Conservation (phyloP, 768 basidiomycete species). For the Astraeus odoratus region DNA sequence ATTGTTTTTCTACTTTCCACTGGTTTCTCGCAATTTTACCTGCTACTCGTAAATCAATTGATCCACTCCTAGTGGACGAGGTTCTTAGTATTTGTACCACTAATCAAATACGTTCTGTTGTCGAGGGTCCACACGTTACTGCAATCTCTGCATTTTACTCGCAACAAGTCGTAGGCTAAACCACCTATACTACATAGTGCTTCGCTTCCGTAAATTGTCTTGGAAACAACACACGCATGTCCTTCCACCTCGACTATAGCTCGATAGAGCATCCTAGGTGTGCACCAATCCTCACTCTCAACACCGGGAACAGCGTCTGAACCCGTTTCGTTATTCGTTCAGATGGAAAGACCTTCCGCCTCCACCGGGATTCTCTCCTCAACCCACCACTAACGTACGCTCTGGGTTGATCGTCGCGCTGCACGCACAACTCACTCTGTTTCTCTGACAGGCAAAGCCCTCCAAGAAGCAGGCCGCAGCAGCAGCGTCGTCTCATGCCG, state of each 20-base stretch:
- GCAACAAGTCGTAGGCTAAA: no score
- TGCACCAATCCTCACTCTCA: neutral
- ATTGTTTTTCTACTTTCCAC: no score
- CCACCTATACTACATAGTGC: no score
- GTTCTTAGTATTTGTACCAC: no score
- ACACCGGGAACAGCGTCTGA: neutral
- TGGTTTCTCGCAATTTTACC: no score
- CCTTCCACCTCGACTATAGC: slow-evolving; percentile 24
- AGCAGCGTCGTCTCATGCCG: slow-evolving; percentile 47
- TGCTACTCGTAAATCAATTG: no score
- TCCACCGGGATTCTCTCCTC: slow-evolving; percentile 60
- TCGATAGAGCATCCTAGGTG: slow-evolving; percentile 26
- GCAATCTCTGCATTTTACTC: no score
- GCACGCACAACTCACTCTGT: neutral
- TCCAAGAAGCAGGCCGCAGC: slow-evolving; percentile 29
- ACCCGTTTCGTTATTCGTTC: neutral
- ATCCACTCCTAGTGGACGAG: no score
- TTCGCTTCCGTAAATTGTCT: no score
- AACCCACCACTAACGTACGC: slow-evolving; percentile 27
- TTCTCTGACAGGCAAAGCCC: slow-evolving; percentile 35
- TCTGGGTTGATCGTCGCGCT: neutral
- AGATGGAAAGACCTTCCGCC: slow-evolving; percentile 62
- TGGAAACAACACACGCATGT: slow-evolving; percentile 13
- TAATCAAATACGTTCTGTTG: no score
- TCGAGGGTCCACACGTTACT: no score